Evolutionary conservation across 2,329 filamentous ascomycete genomes (phyloP), one percentile per base, ranked within the genome.

Genomic region (Aureobasidium uvarum): DNA sequence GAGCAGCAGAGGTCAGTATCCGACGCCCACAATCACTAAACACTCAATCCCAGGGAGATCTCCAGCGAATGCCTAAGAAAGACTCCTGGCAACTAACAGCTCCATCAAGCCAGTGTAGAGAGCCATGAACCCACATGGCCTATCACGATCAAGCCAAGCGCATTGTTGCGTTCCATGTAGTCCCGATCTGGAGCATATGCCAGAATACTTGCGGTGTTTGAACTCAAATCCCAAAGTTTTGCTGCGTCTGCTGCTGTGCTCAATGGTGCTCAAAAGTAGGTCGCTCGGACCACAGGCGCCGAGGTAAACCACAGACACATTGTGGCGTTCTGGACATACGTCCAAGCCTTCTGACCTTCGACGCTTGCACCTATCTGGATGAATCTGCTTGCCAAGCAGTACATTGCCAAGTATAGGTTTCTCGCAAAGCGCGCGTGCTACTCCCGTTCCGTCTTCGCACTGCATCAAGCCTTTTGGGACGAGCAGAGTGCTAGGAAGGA

Each of bases 1-100:
- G 80, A 82, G 84, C 81, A 84, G 82, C 78, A 77, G 81, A 76
- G 74, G 74, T 82, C 79, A 83, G 79, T 79, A 77, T 50, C 16
- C 43, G 1, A 39, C n/a, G 20, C 33, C 41, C 18, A 39, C 41
- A 48, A 6, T 14, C 28, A 48, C 10, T 25, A 25, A 46, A 18
- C 39, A 36, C 25, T 36, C 39, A 3, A 36, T 46, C 7, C 36
- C 54, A 31, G 20, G 11, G 18, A 23, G 20, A 18, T 5, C 18
- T 7, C 16, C 20, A 14, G 20, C 14, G n/a, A 39, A 14, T 8
- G 25, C 23, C 25, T 25, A 13, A 46, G 48, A 33, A 31, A 31
- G 16, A 11, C n/a, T n/a, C 5, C 25, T 18, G 23, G 18, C 25
- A 6, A 59, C 20, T 14, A 14, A 25, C 5, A 20, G 25, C 58